Evolutionary conservation across 495 filamentous ascomycete genomes (phyloP), one percentile per base, ranked within the genome.

Genomic region (Neurospora tetraspora): DNA sequence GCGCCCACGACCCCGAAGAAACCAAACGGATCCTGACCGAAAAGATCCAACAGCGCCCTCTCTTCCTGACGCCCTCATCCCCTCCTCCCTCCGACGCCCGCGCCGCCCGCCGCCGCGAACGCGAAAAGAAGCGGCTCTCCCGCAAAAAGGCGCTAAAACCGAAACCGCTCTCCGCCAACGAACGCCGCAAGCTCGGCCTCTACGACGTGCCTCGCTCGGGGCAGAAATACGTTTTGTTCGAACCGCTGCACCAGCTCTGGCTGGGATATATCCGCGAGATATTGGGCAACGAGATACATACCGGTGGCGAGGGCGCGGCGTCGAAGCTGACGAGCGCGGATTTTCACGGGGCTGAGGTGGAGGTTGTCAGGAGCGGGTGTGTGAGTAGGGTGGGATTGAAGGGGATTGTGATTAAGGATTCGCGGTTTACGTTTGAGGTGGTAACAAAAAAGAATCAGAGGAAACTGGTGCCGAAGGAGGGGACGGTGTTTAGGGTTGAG

Each of bases 401-500:
- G 76, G 96, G 96, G 16, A 94, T 98, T 78, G 92, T 98, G 76
- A 88, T 97, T 23, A 89, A 92, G 79, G 96, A 99, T 84, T 89
- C 91, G 39, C 94, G 91, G 80, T 93, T 91, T 80, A 89, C 89
- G 12, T 96, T 98, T 83, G 91, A 94, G 80, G 79, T 99, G 76
- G 85, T 99, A 39, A 96, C 90, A 20, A 84, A 87, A 77, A 85
- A 85, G 72, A 78, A 96, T 71, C 88, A 90, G 80, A 83, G 92
- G 45, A 85, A 85, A 90, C 86, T 87, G 23, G 85, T 98, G 72
- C 94, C 96, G 4, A 99, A 99, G 79, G 94, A 95, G 77, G 89
- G 94, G 47, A 93, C 93, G 0, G 82, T 96, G 12, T 98, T 99
- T 79, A 88, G 91, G 20, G 89, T 98, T 76, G 85, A 86, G 70